These are phyloP conservation scores for Suillus decipiens DNA, from an alignment of 768 basidiomycete genomes.

Conservation along the genomic window DNA sequence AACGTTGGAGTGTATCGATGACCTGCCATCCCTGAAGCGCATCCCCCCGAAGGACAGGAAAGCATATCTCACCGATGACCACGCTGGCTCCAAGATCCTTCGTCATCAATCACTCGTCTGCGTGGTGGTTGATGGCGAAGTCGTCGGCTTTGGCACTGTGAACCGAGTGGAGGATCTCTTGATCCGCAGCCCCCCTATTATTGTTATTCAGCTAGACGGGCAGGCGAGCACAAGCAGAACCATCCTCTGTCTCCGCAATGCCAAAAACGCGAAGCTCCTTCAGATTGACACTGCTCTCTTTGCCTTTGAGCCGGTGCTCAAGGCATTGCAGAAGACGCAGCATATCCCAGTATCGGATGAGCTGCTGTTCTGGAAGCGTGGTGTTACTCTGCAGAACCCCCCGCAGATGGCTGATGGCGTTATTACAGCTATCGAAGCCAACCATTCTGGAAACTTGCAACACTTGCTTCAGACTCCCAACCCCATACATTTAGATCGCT, in stretches of 20 bases:
- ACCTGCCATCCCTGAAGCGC: conserved; percentile 36
- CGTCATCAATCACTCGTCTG: conserved; percentile 53
- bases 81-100: conserved; percentile 32
- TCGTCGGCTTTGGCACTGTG: conserved; percentile 53
- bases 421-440: conserved; percentile 26
- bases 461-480: conserved; percentile 35
- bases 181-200: conserved; percentile 41
- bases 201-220: conserved; percentile 53
- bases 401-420: conserved; percentile 10
- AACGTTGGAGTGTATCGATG: conserved; percentile 33
- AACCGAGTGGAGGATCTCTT: conserved; percentile 53
- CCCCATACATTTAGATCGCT: conserved; percentile 45
- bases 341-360: conserved; percentile 47
- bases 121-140: conserved; percentile 45
- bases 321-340: conserved; percentile 46
- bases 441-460: conserved; percentile 41
- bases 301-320: conserved; percentile 57
- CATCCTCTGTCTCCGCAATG: conserved; percentile 39
- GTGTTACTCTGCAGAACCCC: conserved; percentile 6
- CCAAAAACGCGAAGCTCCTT: conserved; percentile 41
- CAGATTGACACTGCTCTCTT: conserved; percentile 62
- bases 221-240: conserved; percentile 36
- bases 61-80: conserved; percentile 35
- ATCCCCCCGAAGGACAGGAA: conserved; percentile 35
- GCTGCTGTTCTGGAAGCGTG: conserved; percentile 49